phyloP scores from a whole-genome alignment of 1,139 yeast species.

The Debaryomycetaceae sp. region DNA sequence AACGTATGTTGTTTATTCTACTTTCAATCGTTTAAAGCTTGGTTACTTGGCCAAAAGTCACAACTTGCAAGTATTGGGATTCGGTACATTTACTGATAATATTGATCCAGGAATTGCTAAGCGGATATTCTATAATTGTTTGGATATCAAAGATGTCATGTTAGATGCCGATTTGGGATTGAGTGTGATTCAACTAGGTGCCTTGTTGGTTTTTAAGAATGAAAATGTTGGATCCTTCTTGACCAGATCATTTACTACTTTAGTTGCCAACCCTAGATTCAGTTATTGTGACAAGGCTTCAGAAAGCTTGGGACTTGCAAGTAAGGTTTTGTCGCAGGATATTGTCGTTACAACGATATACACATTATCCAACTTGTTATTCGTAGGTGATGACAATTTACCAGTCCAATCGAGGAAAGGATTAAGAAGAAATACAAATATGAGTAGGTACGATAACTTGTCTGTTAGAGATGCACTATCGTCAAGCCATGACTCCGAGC shows the following conservation, averaged over 20 bases:
- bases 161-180: conserved; percentile 46
- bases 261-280: conserved; percentile 44
- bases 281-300: conserved; percentile 35
- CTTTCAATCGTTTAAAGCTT: conserved; percentile 33
- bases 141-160: conserved; percentile 40
- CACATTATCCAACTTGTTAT: conserved; percentile 71
- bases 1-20: conserved; percentile 41
- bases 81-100: conserved; percentile 41
- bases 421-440: conserved; percentile 22
- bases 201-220: conserved; percentile 49
- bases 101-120: conserved; percentile 31
- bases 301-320: conserved; percentile 41
- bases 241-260: conserved; percentile 47
- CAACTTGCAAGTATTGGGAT: conserved; percentile 40
- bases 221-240: conserved; percentile 44
- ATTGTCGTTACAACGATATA: conserved; percentile 84
- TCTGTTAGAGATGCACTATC: conserved; percentile 13
- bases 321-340: conserved; percentile 62
- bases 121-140: conserved; percentile 35
- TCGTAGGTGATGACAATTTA: conserved; percentile 47
- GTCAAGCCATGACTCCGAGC: conserved; percentile 3
- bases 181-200: conserved; percentile 51
- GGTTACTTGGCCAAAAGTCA: conserved; percentile 42
- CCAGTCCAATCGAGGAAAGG: conserved; percentile 19
- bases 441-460: conserved; percentile 14